These are phyloP conservation scores for Russula sp. DNA, from an alignment of 768 basidiomycete species.

Conservation along the genomic window DNA sequence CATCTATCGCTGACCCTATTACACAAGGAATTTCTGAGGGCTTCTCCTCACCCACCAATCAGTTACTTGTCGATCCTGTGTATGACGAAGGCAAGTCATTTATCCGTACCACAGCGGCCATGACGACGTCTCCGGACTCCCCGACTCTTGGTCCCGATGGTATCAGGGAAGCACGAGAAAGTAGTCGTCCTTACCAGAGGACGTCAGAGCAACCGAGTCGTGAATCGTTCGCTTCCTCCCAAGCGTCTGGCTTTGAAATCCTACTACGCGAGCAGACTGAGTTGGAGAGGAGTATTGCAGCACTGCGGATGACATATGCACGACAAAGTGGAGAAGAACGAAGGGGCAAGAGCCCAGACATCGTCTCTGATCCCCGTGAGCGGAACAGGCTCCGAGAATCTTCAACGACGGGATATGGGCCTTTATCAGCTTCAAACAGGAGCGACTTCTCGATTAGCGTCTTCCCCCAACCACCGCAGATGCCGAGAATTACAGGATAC, in stretches of 20 bases:
- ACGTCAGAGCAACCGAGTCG: background rate
- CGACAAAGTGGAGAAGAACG: background rate
- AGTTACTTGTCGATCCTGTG: background rate
- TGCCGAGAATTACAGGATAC: background rate
- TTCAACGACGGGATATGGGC: slow-evolving; percentile 4
- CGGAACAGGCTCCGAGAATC: slow-evolving; percentile 6
- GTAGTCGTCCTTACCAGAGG: background rate
- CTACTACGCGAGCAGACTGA: slow-evolving; percentile 56
- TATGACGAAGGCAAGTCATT: background rate
- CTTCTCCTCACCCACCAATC: background rate
- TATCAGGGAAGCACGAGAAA: background rate
- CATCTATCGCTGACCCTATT: background rate
- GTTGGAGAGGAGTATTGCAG: slow-evolving; percentile 57
- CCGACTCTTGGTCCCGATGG: slow-evolving; percentile 3
- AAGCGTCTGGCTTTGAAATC: slow-evolving; percentile 28
- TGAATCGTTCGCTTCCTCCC: slow-evolving; percentile 19
- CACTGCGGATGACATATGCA: slow-evolving; percentile 38
- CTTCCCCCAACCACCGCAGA: slow-evolving; percentile 57
- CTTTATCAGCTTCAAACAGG: slow-evolving; percentile 22
- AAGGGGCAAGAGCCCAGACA: background rate
- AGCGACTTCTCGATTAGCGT: slow-evolving; percentile 63
- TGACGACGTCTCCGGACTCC: slow-evolving; percentile 1
- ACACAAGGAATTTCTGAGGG: background rate
- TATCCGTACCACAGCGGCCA: background rate
- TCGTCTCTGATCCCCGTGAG: background rate